Conservation (phyloP, 768 basidiomycete genomes). For the Cystoderma amianthinum region DNA sequence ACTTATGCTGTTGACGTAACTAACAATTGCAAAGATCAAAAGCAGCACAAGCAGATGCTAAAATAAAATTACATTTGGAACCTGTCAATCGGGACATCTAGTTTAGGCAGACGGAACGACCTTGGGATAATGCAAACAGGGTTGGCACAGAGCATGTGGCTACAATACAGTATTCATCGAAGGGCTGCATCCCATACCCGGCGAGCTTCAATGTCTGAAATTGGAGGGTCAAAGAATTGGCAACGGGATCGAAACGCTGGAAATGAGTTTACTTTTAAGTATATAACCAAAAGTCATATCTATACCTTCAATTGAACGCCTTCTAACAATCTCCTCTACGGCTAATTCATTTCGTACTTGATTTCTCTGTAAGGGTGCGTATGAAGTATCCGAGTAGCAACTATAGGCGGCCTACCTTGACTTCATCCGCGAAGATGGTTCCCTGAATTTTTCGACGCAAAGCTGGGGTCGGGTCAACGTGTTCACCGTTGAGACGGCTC, state of each 20-base stretch:
- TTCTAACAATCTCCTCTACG: conserved; percentile 67
- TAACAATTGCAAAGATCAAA: too few relatives aligned
- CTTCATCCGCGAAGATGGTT: conserved; percentile 56
- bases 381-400: too few relatives aligned
- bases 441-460: conserved; percentile 46
- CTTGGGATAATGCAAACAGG: too few relatives aligned
- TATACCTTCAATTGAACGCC: conserved; percentile 63
- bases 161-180: too few relatives aligned
- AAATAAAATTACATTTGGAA: too few relatives aligned
- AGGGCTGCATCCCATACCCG: conserved; percentile 26
- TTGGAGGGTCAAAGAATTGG: conserved; percentile 68
- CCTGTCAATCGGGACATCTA: too few relatives aligned
- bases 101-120: too few relatives aligned
- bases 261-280: not conserved
- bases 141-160: too few relatives aligned
- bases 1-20: too few relatives aligned
- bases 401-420: conserved; percentile 44
- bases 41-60: too few relatives aligned
- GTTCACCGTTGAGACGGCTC: conserved; percentile 24
- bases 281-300: not conserved
- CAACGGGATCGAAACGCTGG: conserved; percentile 76
- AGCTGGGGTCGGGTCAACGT: conserved; percentile 33
- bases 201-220: conserved; percentile 46
- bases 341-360: conserved; percentile 71
- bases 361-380: conserved; percentile 39